Conservation (phyloP, 345 rosid species). For the Ailanthus altissimus region DNA sequence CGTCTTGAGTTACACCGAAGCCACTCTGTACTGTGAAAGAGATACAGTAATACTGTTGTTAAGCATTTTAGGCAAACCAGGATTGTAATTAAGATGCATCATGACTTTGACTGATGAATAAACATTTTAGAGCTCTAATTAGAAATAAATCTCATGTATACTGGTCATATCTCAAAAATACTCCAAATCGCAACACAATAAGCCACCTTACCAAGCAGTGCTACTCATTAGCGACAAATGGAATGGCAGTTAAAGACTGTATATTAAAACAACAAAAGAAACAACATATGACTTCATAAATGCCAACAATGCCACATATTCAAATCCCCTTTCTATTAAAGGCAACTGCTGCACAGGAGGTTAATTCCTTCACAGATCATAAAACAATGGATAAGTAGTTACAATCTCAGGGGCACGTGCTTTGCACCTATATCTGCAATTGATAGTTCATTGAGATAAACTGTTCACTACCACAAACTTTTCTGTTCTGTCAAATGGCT, state of each 20-base stretch:
- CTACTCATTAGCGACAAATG: not conserved
- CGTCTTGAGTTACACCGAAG: slow-evolving; percentile 71
- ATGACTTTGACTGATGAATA: not conserved
- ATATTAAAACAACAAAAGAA: not conserved
- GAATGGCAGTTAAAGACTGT: too few species aligned
- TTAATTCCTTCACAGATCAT: not conserved
- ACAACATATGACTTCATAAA: not conserved
- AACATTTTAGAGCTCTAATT: not conserved
- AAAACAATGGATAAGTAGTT: not conserved
- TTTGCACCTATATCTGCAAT: not conserved
- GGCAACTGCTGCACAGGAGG: not conserved
- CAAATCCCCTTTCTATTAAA: not conserved
- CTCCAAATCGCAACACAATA: not conserved
- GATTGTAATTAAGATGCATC: not conserved
- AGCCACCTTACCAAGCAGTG: not conserved
- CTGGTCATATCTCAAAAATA: not conserved
- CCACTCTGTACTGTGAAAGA: slow-evolving; percentile 74
- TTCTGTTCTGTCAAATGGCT: not conserved
- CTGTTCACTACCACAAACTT: not conserved
- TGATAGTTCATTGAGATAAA: not conserved
- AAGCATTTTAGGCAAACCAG: not conserved
- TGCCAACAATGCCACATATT: not conserved
- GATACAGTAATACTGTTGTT: slow-evolving; percentile 10
- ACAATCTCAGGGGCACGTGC: not conserved
- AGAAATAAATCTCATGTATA: not conserved